These are phyloP conservation scores for Candida nonsorbophila DNA, from an alignment of 805 yeast genomes.

Conservation along the genomic window DNA sequence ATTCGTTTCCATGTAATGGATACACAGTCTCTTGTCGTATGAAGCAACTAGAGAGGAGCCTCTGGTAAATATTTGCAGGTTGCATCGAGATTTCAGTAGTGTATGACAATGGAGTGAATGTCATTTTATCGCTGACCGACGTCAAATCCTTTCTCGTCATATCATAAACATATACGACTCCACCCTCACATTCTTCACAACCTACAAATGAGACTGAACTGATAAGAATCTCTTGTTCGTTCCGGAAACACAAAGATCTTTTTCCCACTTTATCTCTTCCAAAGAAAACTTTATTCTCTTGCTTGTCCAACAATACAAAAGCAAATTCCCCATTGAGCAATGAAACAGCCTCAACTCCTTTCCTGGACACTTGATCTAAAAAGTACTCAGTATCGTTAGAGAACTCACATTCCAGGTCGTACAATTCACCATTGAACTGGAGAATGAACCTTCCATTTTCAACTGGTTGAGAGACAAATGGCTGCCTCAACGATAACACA, in stretches of 20 bases:
- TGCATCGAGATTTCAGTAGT: no score
- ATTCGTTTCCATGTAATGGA: constrained; percentile 41
- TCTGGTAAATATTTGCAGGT: constrained; percentile 10
- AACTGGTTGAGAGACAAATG: constrained; percentile 71
- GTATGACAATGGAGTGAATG: constrained; percentile 1
- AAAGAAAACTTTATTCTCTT: constrained; percentile 47
- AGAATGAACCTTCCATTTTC: constrained; percentile 28
- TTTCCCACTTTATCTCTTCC: constrained; percentile 84
- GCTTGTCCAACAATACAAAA: constrained; percentile 45
- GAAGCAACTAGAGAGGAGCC: constrained; percentile 28
- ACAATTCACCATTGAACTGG: constrained; percentile 91
- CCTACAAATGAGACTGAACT: constrained; percentile 22
- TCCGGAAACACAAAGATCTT: constrained; percentile 54
- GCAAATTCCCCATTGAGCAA: constrained; percentile 82
- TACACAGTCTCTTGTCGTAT: constrained; percentile 56
- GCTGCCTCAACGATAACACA: constrained; percentile 74
- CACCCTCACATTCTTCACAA: constrained; percentile 46
- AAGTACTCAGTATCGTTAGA: constrained; percentile 55
- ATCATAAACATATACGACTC: no score
- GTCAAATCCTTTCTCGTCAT: no score
- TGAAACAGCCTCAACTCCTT: constrained; percentile 40
- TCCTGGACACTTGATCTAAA: constrained; percentile 5
- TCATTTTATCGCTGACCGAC: not conserved
- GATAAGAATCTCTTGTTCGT: constrained; percentile 33
- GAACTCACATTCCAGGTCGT: constrained; percentile 48